Base-by-base conservation (phyloP, 805 yeast species). In the Ogataea zsoltii region DNA sequence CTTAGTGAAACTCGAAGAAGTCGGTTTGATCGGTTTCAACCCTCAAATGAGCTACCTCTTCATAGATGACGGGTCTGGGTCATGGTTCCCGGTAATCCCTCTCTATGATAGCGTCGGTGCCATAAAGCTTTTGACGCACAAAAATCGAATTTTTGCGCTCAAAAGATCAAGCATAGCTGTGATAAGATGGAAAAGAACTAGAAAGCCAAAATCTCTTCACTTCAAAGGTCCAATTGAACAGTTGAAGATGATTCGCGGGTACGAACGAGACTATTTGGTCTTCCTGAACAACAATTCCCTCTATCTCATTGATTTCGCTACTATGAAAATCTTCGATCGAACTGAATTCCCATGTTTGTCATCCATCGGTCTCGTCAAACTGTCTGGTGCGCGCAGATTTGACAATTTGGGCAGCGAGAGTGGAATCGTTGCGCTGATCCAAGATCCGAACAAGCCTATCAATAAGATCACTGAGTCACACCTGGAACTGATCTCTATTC, bases 171-270 rank as follows among this genome's bases (percentile, higher is more conserved):
- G 17, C 12, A n/a, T 44, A 26, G 14, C 12, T 7, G 18, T 33
- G 17, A 34, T 33, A 7, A 6, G n/a, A 10, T 38, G 43, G 30
- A 26, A 15, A 14, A 3, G n/a, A 11, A 21, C 2, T 2, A 19
- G 7, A 30, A 23, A n/a, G 9, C 9, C 30, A 10, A 3, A n/a
- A 11, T 17, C 34, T 7, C 23, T 42, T 14, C 49, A 46, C 23
- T 37, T 46, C 32, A 29, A 29, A 9, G 49, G 49, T 5, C 15
- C 35, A 17, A 18, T 46, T 7, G 26, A 37, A 25, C 12, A 42
- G 13, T 14, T 46, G 25, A 17, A 19, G 11, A 3, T 33, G 19
- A 15, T 46, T 2, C 18, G 25, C 5, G 49, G 49, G 7, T 33
- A n/a, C 21, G 23, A 17, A 3, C 28, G 14, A 9, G 38, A 43